A percentile compares a stretch with the other conserved stretches of the same genome.
phyloP scores from a whole-genome alignment of 176 grass and related monocot species.

The Secale cereale region DNA sequence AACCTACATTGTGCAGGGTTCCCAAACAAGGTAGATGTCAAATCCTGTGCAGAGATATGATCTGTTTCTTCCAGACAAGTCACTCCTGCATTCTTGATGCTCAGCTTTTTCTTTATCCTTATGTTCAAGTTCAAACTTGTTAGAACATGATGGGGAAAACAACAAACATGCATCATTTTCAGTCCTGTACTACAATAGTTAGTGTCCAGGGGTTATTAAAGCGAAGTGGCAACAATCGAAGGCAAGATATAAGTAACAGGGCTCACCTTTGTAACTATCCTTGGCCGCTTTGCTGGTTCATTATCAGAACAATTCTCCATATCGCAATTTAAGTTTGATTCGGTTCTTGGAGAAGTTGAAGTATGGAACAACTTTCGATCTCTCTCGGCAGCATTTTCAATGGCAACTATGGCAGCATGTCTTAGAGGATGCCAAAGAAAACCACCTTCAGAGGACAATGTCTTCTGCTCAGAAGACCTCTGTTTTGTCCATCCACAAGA shows the following conservation, averaged over 20 bases:
- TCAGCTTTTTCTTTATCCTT: conserved; percentile 27
- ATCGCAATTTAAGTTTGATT: conserved; percentile 15
- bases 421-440: conserved; percentile 78
- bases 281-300: conserved; percentile 63
- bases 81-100: conserved; percentile 15
- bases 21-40: conserved; percentile 87
- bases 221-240: neutral
- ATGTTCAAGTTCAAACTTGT: conserved; percentile 1
- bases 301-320: conserved; percentile 31
- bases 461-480: conserved; percentile 17
- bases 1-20: conserved; percentile 89
- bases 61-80: conserved; percentile 40
- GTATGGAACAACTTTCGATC: conserved; percentile 57
- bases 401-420: conserved; percentile 85
- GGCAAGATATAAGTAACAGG: neutral
- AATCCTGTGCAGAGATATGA: conserved; percentile 94
- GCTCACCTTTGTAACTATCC: conserved; percentile 57
- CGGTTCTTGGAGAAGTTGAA: conserved; percentile 4
- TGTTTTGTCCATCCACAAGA: conserved; percentile 61
- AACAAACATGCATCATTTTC: neutral
- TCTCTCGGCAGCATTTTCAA: conserved; percentile 72
- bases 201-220: neutral
- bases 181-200: neutral
- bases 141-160: neutral
- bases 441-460: conserved; percentile 21